Conservation (phyloP, 1,284 basidiomycete species). For the Exsudoporus floridanus region DNA sequence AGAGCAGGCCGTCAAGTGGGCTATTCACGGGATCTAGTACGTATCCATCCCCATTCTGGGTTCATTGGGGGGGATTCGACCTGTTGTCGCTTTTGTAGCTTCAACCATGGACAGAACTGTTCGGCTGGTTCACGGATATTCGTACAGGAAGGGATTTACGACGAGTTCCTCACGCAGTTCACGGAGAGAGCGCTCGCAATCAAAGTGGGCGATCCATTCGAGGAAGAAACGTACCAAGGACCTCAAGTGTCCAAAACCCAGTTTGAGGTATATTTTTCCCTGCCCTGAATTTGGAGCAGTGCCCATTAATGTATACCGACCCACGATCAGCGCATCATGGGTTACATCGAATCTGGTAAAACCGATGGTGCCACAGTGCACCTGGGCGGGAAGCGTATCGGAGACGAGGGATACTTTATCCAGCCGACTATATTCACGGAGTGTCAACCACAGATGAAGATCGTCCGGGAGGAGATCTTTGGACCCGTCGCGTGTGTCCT, state of each 20-base stretch:
- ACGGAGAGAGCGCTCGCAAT: slow-evolving; percentile 46
- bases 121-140: slow-evolving; percentile 69
- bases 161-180: slow-evolving; percentile 52
- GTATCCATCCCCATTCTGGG: not conserved
- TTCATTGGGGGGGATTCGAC: not conserved
- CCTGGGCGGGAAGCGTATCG: slow-evolving; percentile 61
- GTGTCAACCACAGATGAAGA: slow-evolving; percentile 60
- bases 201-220: slow-evolving; percentile 70
- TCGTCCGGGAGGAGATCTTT: slow-evolving; percentile 75
- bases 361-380: slow-evolving; percentile 50
- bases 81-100: slow-evolving; percentile 39
- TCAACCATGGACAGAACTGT: slow-evolving; percentile 69
- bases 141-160: slow-evolving; percentile 66
- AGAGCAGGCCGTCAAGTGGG: slow-evolving; percentile 65
- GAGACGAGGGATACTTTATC: slow-evolving; percentile 56
- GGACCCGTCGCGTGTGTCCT: slow-evolving; percentile 41
- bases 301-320: not conserved
- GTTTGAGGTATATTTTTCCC: slow-evolving; percentile 32
- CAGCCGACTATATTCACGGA: slow-evolving; percentile 68
- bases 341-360: slow-evolving; percentile 15
- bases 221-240: slow-evolving; percentile 61
- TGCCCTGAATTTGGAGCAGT: not conserved
- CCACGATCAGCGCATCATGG: slow-evolving; percentile 8
- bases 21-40: slow-evolving; percentile 62
- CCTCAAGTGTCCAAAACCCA: slow-evolving; percentile 66